Evolutionary conservation across 1,139 yeast genomes (phyloP), one percentile per base, ranked within the genome.

Genomic region (Saccharomycopsis phalli): DNA sequence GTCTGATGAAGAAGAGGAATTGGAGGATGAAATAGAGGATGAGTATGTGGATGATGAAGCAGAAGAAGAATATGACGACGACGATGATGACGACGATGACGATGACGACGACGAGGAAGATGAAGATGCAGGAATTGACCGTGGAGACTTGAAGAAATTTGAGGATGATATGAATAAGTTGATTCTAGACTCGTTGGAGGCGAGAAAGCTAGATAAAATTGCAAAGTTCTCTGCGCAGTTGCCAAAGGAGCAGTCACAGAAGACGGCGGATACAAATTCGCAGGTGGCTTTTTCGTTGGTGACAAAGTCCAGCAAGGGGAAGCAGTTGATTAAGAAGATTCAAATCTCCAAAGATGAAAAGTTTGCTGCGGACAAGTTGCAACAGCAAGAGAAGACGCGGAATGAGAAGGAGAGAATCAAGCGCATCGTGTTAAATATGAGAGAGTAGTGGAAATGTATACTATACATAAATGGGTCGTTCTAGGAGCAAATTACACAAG

Each of bases 231-330:
- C 28, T 13, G 27, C 21, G 11, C n/a, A 17, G 10, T 11, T 20
- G 2, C 17, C 32, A 31, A 16, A 5, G 30, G 27, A 20, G 17
- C 27, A 21, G 36, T 43, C 16, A 48, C 53, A 16, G 46, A 42
- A 30, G 31, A 29, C 20, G 13, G 41, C 18, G 14, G 39, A 34
- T 21, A 31, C 17, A 29, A 4, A 29, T 18, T 30, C 31, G 13
- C 59, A 58, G 37, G 60, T 69, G 6, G 61, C 71, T 7, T 78
- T 79, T 51, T 69, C 71, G 5, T 63, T 79, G 43, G 58, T 80
- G 40, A 67, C 78, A 1, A 74, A 60, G 40, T 51, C 58, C 7
- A 36, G 57, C 46, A 54, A 55, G 25, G 81, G 81, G 2, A 73
- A 69, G 50, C 65, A 62, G 39, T 56, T 67, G 2, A 59, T 57